Evolutionary conservation across 108 stramenopile species (phyloP).

Genomic region (Pelagomonas calceolata): DNA sequence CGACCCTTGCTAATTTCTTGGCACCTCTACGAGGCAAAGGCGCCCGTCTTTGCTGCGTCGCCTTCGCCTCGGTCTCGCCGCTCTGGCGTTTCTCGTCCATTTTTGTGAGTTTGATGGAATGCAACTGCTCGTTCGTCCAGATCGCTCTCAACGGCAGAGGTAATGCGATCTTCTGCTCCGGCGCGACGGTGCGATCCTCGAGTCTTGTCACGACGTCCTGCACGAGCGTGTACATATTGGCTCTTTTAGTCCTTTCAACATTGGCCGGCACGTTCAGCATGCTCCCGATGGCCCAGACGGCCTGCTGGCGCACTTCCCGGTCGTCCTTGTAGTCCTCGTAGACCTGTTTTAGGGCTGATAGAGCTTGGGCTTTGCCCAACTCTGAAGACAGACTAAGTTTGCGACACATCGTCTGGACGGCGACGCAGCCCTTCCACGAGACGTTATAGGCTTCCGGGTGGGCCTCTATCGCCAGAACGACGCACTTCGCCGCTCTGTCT

Average conservation of each 20-base stretch:
- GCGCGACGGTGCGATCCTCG: neutral
- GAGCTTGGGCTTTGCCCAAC: neutral
- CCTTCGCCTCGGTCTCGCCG: too few relatives aligned
- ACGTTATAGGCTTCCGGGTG: neutral
- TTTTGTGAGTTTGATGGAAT: neutral
- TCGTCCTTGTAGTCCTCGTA: neutral
- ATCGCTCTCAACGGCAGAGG: neutral
- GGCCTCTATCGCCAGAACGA: neutral
- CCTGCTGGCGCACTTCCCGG: neutral
- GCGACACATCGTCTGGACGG: neutral
- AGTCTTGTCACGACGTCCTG: neutral
- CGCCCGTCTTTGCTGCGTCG: too few relatives aligned
- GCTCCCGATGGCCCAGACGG: neutral
- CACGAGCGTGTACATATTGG: neutral
- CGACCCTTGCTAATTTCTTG: neutral
- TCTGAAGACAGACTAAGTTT: neutral
- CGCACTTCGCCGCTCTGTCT: neutral
- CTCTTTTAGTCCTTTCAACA: neutral
- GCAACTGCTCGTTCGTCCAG: neutral
- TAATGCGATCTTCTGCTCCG: neutral
- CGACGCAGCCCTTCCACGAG: neutral
- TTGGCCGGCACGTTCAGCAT: neutral
- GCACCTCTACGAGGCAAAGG: too few relatives aligned
- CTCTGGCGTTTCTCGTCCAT: too few relatives aligned
- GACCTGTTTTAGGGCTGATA: neutral